These are phyloP conservation scores for Quercus robur DNA, from an alignment of 306 rosid genomes.

Conservation along the genomic window DNA sequence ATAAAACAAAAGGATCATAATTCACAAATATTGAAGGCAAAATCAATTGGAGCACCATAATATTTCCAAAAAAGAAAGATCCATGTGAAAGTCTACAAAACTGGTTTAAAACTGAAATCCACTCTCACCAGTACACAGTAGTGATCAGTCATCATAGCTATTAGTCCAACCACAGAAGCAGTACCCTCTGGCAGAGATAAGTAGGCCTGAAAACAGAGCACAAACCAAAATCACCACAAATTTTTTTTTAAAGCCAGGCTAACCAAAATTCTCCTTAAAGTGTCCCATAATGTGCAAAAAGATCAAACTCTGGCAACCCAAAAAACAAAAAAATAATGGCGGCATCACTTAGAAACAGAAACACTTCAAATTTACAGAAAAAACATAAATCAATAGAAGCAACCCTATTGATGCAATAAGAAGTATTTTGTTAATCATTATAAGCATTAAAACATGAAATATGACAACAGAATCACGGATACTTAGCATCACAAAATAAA, in stretches of 20 bases:
- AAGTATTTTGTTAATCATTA: background rate
- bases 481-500: background rate
- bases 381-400: background rate
- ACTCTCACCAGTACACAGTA: conserved; percentile 75
- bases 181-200: conserved; percentile 98
- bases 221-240: conserved; percentile 14
- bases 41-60: conserved; percentile 1
- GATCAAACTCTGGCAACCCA: background rate
- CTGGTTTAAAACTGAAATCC: conserved; percentile 15
- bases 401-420: background rate
- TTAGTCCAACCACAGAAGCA: conserved; percentile 91
- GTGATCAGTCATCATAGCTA: conserved; percentile 96
- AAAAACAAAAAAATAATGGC: background rate
- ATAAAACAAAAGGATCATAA: conserved; percentile 8
- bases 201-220: conserved; percentile 70
- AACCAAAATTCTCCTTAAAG: conserved; percentile 17
- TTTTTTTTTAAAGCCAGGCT: conserved; percentile 15
- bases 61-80: conserved; percentile 13
- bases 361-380: background rate
- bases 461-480: background rate
- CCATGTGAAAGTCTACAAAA: conserved; percentile 14
- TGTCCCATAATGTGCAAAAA: background rate
- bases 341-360: background rate
- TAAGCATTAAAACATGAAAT: background rate
- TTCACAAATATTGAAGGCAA: conserved; percentile 10